Conservation (phyloP, 208 protist genomes). For the Wallacemonas rigidus region DNA sequence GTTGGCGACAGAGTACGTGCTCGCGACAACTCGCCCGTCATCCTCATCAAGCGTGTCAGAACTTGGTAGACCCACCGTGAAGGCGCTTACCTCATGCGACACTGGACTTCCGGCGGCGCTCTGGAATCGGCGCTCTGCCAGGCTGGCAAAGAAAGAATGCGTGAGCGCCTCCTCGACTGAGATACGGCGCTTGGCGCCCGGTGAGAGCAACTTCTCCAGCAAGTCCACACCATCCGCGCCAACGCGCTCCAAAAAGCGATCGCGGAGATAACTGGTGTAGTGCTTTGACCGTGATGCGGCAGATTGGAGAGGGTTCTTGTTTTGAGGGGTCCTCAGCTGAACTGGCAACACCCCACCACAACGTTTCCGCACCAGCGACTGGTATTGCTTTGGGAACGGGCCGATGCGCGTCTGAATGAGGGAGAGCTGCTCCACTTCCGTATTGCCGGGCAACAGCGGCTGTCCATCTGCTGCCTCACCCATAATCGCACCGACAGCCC, state of each 20-base stretch:
- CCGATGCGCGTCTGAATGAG: constrained; percentile 82
- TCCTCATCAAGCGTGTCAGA: background rate
- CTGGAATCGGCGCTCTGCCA: constrained; percentile 14
- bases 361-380: constrained; percentile 42
- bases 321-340: constrained; percentile 6
- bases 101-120: background rate
- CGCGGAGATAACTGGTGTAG: constrained; percentile 33
- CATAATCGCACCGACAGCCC: constrained; percentile 92
- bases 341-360: constrained; percentile 39
- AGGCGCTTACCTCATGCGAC: background rate
- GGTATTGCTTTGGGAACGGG: constrained; percentile 46
- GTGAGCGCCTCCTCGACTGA: constrained; percentile 74
- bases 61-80: background rate
- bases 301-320: constrained; percentile 12
- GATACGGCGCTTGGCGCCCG: constrained; percentile 48
- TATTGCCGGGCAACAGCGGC: constrained; percentile 85
- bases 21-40: background rate
- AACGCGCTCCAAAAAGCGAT: constrained; percentile 39
- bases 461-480: constrained; percentile 80
- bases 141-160: constrained; percentile 75
- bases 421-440: constrained; percentile 84
- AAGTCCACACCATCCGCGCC: constrained; percentile 57
- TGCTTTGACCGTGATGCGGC: background rate
- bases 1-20: background rate
- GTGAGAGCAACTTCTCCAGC: constrained; percentile 49